Evolutionary conservation across 2,329 filamentous ascomycete genomes (phyloP).

Genomic region (Trichophyton mentagrophytes): DNA sequence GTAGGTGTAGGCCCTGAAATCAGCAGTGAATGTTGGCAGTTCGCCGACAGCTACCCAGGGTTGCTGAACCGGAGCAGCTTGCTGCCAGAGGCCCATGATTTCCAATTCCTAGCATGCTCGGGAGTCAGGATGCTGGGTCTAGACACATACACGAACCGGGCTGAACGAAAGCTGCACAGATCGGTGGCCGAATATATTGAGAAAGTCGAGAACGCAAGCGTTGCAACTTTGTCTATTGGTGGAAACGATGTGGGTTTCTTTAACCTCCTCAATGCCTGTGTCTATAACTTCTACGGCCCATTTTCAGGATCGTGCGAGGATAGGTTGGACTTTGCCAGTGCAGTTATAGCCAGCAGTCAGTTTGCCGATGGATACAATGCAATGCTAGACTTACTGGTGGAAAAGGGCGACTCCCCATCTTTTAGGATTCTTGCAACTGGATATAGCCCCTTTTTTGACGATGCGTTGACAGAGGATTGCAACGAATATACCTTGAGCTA

Average conservation of each 20-base stretch:
- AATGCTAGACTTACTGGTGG: conserved; percentile 14
- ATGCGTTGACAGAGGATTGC: conserved; percentile 14
- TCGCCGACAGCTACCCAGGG: conserved; percentile 18
- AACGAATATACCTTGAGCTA: conserved; percentile 9
- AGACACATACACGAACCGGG: conserved; percentile 10
- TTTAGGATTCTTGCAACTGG: conserved; percentile 16
- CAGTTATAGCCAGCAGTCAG: conserved; percentile 9
- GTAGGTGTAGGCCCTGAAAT: conserved; percentile 16
- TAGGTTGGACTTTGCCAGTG: neutral
- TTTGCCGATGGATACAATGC: conserved; percentile 14
- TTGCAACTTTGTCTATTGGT: conserved; percentile 9
- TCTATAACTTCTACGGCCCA: conserved; percentile 17
- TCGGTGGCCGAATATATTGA: conserved; percentile 8
- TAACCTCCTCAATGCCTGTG: conserved; percentile 18
- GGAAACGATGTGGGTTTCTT: conserved; percentile 18
- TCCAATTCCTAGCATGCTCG: conserved; percentile 18
- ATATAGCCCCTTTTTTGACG: conserved; percentile 17
- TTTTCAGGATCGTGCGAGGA: conserved; percentile 9
- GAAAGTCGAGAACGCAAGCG: conserved; percentile 9
- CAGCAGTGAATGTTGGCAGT: conserved; percentile 15
- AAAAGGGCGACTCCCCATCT: conserved; percentile 17
- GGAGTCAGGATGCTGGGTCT: conserved; percentile 16
- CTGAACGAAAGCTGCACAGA: conserved; percentile 5
- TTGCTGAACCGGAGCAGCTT: conserved; percentile 14
- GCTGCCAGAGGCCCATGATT: conserved; percentile 9